A percentile compares a stretch with the other conserved stretches of the same genome.
Evolutionary conservation across 2,329 filamentous ascomycete genomes (phyloP).

Genomic region (Elsinoe necatrix): DNA sequence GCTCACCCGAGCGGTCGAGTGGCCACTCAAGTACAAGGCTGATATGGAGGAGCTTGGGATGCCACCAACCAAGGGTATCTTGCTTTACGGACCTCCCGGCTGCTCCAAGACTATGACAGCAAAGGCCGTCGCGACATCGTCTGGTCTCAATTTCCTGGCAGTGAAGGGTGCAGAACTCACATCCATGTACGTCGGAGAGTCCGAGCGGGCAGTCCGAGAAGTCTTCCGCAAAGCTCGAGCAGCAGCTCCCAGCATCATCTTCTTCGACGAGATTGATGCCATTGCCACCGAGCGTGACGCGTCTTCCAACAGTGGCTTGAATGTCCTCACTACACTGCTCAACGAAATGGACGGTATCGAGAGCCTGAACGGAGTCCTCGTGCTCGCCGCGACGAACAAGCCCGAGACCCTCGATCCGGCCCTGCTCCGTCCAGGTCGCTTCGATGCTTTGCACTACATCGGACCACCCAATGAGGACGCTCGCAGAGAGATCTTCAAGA

Average conservation of each 20-base stretch:
- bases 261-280: constrained; percentile 93
- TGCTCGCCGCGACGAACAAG: constrained; percentile 85
- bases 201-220: constrained; percentile 74
- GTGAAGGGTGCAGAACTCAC: constrained; percentile 90
- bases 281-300: constrained; percentile 55
- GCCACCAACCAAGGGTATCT: constrained; percentile 66
- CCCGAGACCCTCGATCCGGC: constrained; percentile 81
- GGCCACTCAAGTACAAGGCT: constrained; percentile 49
- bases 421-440: constrained; percentile 73
- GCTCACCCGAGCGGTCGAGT: constrained; percentile 50
- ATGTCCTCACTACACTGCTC: constrained; percentile 79
- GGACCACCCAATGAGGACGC: constrained; percentile 67
- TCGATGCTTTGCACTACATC: constrained; percentile 79
- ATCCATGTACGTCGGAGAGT: constrained; percentile 96
- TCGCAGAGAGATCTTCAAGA: constrained; percentile 65
- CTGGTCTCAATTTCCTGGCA: constrained; percentile 84
- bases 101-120: constrained; percentile 92
- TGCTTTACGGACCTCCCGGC: constrained; percentile 86
- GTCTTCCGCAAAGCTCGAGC: constrained; percentile 77
- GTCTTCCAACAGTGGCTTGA: constrained; percentile 50
- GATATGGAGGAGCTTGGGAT: constrained; percentile 43
- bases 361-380: constrained; percentile 68
- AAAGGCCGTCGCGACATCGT: constrained; percentile 83
- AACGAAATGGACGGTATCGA: constrained; percentile 97
- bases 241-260: constrained; percentile 87